phyloP scores from a whole-genome alignment of 2,329 filamentous ascomycete genomes.

The Bipolaris zeicola region DNA sequence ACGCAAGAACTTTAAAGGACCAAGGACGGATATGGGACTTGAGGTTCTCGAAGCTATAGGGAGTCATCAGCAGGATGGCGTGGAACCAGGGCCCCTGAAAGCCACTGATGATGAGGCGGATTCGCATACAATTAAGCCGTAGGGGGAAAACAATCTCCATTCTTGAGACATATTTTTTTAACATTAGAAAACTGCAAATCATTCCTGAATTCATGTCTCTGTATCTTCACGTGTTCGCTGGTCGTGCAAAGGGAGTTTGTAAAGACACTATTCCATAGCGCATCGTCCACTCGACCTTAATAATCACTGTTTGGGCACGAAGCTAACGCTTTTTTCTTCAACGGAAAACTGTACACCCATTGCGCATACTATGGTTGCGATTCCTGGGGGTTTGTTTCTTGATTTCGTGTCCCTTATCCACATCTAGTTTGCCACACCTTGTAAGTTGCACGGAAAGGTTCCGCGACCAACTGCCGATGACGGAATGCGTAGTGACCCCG shows the following conservation, averaged over 20 bases:
- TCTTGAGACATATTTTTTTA: not conserved
- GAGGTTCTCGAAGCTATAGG: constrained; percentile 49
- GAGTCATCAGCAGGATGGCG: constrained; percentile 21
- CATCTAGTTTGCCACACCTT: not conserved
- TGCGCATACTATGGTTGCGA: too few species aligned
- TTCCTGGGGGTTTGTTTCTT: too few species aligned
- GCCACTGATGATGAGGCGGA: constrained; percentile 12
- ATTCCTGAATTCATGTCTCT: not conserved
- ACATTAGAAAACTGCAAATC: not conserved
- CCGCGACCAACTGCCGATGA: constrained; percentile 1
- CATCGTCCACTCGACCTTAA: too few species aligned
- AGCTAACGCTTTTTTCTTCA: not conserved
- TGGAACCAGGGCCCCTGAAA: constrained; percentile 11
- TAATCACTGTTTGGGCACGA: not conserved
- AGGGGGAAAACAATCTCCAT: not conserved
- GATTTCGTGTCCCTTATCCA: too few species aligned
- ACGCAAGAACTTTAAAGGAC: constrained; percentile 64
- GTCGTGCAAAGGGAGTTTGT: too few species aligned
- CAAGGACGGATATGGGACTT: constrained; percentile 48
- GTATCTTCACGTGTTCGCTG: not conserved
- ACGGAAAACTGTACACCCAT: too few species aligned
- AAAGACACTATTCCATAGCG: too few species aligned
- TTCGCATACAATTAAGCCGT: not conserved
- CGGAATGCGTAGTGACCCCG: constrained; percentile 5
- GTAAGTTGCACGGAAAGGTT: constrained; percentile 3